These are phyloP conservation scores for Lumnitzera littorea DNA, from an alignment of 345 rosid species.

Conservation along the genomic window DNA sequence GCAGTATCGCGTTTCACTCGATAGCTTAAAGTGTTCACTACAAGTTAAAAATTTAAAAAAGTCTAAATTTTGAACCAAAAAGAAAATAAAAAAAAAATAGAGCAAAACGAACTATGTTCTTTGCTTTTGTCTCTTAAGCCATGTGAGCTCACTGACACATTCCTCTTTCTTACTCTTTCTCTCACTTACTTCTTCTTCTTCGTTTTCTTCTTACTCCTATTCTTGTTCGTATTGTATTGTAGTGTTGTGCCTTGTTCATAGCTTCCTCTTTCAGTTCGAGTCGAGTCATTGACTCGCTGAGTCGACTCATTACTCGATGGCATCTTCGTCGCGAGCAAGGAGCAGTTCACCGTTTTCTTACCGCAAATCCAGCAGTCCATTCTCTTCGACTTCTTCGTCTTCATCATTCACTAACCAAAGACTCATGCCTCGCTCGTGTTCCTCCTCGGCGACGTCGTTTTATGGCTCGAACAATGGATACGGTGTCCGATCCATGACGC, in stretches of 20 bases:
- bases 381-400: slow-evolving; percentile 70
- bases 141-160: slow-evolving; percentile 85
- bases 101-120: slow-evolving; percentile 21
- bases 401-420: slow-evolving; percentile 52
- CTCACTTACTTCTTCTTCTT: slow-evolving; percentile 18
- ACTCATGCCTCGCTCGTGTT: slow-evolving; percentile 66
- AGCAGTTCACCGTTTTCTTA: slow-evolving; percentile 83
- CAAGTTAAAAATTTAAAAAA: slow-evolving; percentile 4
- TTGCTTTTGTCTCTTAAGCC: slow-evolving; percentile 50
- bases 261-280: neutral
- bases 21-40: slow-evolving; percentile 3
- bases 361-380: slow-evolving; percentile 70
- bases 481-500: slow-evolving; percentile 79
- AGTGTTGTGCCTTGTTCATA: slow-evolving; percentile 7
- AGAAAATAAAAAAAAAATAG: neutral
- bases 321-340: slow-evolving; percentile 79
- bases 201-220: slow-evolving; percentile 12
- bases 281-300: slow-evolving; percentile 29
- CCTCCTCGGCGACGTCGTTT: slow-evolving; percentile 61
- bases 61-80: neutral
- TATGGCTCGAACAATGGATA: slow-evolving; percentile 35
- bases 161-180: slow-evolving; percentile 14
- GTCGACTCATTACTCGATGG: slow-evolving; percentile 37
- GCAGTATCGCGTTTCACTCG: slow-evolving; percentile 4
- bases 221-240: slow-evolving; percentile 2